phyloP scores from a whole-genome alignment of 768 basidiomycete genomes.

The Tulasnella sp. region DNA sequence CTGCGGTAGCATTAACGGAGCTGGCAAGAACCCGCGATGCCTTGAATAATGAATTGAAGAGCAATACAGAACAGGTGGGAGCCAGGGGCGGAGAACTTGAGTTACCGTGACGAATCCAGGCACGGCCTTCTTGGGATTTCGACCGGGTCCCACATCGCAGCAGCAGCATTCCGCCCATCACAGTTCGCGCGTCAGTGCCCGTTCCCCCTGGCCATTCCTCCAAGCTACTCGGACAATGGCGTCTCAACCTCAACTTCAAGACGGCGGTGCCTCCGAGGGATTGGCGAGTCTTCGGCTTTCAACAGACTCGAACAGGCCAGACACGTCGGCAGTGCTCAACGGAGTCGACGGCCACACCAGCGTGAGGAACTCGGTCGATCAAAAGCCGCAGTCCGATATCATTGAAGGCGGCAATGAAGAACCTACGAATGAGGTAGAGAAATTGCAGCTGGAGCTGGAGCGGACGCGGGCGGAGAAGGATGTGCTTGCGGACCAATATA shows the following conservation, averaged over 20 bases:
- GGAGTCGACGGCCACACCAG: conserved; percentile 9
- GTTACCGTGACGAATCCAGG: not conserved
- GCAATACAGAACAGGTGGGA: too few species aligned
- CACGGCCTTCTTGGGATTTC: conserved; percentile 9
- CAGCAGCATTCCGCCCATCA: conserved; percentile 9
- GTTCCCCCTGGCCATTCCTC: not conserved
- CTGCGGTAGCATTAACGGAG: too few species aligned
- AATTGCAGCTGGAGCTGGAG: conserved; percentile 73
- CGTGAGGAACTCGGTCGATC: not conserved
- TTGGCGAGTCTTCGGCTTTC: not conserved
- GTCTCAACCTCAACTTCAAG: not conserved
- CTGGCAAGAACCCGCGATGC: too few species aligned
- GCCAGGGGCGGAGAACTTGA: not conserved
- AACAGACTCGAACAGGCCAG: not conserved
- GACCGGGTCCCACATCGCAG: conserved; percentile 10
- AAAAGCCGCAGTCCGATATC: not conserved
- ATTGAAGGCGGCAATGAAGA: not conserved
- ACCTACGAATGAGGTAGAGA: not conserved
- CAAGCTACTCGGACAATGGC: not conserved
- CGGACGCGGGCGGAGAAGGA: conserved; percentile 85
- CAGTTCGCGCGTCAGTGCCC: not conserved
- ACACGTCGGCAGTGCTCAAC: conserved; percentile 26
- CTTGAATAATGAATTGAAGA: too few species aligned
- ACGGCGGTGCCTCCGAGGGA: not conserved
- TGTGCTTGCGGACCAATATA: conserved; percentile 80